Conservation (phyloP, 148 eudicot species). For the Heliamphora exappendiculata region DNA sequence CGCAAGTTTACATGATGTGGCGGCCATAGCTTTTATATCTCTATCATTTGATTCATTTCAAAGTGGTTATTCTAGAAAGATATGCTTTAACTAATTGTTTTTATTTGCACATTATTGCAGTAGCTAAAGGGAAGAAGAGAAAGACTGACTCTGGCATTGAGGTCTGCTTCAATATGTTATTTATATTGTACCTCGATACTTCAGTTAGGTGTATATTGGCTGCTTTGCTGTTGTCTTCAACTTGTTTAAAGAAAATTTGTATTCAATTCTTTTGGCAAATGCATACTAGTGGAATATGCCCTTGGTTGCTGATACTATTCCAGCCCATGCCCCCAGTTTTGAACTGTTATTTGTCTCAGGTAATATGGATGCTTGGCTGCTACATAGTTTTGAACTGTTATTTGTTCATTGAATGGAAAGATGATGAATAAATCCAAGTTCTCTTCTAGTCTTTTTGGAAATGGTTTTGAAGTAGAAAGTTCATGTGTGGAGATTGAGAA, state of each 20-base stretch:
- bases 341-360: conserved; percentile 1
- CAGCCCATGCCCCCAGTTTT: neutral
- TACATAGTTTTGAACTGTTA: neutral
- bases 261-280: neutral
- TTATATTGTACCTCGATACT: neutral
- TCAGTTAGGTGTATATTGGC: neutral
- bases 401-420: neutral
- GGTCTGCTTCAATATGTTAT: conserved; percentile 41
- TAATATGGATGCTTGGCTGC: neutral
- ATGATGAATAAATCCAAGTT: neutral
- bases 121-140: conserved; percentile 82
- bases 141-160: conserved; percentile 67
- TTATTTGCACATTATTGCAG: conserved; percentile 34
- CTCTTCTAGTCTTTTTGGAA: neutral
- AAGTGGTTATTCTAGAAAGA: neutral
- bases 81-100: neutral
- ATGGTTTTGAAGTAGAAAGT: neutral
- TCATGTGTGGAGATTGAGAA: neutral
- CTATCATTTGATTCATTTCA: neutral
- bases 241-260: neutral
- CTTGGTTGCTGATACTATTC: neutral
- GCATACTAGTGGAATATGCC: neutral
- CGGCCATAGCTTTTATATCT: neutral
- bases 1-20: neutral
- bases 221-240: neutral